Evolutionary conservation across 2,329 filamentous ascomycete species (phyloP).

Genomic region (Akanthomyces lecanii): DNA sequence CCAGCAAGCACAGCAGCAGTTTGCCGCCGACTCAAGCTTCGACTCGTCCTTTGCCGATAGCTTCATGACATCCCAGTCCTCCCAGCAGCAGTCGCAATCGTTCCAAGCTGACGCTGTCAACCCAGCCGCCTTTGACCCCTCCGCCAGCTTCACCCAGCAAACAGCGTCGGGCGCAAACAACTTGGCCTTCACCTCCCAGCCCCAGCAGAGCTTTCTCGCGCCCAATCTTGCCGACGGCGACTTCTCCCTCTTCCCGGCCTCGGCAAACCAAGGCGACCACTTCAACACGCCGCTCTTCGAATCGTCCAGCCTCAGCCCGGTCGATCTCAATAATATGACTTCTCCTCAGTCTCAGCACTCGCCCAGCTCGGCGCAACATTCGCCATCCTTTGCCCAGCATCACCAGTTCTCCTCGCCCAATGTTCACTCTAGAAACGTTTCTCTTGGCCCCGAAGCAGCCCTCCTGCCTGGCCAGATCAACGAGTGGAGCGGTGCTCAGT

Average conservation of each 20-base stretch:
- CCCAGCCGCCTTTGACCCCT: constrained; percentile 35
- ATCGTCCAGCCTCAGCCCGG: constrained; percentile 39
- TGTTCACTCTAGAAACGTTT: constrained; percentile 52
- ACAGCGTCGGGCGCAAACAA: constrained; percentile 31
- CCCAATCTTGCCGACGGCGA: constrained; percentile 52
- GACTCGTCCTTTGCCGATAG: constrained; percentile 47
- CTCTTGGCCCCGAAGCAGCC: constrained; percentile 54
- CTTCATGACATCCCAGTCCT: constrained; percentile 35
- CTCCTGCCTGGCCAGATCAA: constrained; percentile 47
- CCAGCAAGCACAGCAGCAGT: constrained; percentile 39
- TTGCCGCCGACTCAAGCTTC: constrained; percentile 42
- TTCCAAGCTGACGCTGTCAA: constrained; percentile 28
- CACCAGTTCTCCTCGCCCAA: constrained; percentile 48
- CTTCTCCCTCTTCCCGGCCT: constrained; percentile 59
- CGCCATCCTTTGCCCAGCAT: constrained; percentile 53
- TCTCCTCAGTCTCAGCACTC: constrained; percentile 53
- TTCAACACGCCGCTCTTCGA: constrained; percentile 61
- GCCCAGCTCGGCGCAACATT: constrained; percentile 50
- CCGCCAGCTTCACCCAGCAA: constrained; percentile 43
- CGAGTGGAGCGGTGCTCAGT: constrained; percentile 57
- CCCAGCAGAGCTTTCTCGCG: constrained; percentile 44
- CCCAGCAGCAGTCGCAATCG: constrained; percentile 28
- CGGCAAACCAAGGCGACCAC: constrained; percentile 49
- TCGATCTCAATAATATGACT: constrained; percentile 51
- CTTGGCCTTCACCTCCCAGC: constrained; percentile 35